These are phyloP conservation scores for Cyberlindnera petersonii DNA, from an alignment of 805 yeast species.

Conservation along the genomic window DNA sequence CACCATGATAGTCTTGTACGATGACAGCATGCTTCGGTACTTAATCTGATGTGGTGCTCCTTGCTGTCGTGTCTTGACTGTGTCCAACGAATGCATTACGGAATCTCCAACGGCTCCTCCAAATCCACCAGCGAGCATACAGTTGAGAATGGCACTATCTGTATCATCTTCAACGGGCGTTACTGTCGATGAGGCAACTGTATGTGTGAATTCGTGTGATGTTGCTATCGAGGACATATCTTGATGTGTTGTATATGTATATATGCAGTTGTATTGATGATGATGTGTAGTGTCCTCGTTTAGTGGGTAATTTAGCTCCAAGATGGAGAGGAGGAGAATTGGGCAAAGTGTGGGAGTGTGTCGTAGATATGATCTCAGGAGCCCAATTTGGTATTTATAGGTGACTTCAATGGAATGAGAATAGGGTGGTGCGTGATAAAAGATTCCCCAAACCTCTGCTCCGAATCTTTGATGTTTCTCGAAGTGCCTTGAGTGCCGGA, in stretches of 20 bases:
- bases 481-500: too few species aligned
- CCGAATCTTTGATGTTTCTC: too few species aligned
- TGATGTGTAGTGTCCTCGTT: too few species aligned
- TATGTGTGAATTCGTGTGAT: conserved; percentile 10
- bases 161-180: conserved; percentile 12
- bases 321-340: too few species aligned
- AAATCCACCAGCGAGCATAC: conserved; percentile 86
- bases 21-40: conserved; percentile 71
- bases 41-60: conserved; percentile 72
- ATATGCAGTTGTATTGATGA: background rate
- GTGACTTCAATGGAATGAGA: too few species aligned
- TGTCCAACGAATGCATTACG: conserved; percentile 91
- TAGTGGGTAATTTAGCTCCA: too few species aligned
- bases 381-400: too few species aligned
- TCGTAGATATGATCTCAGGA: too few species aligned
- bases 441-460: too few species aligned
- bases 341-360: too few species aligned
- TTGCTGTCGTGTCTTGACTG: conserved; percentile 96
- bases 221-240: conserved; percentile 15
- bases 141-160: conserved; percentile 43
- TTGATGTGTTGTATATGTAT: background rate
- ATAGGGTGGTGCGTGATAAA: too few species aligned
- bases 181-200: conserved; percentile 19
- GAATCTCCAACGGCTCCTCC: conserved; percentile 95
- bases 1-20: conserved; percentile 66